phyloP scores from a whole-genome alignment of 129 eudicot species.

The Scalesia atractyloides region DNA sequence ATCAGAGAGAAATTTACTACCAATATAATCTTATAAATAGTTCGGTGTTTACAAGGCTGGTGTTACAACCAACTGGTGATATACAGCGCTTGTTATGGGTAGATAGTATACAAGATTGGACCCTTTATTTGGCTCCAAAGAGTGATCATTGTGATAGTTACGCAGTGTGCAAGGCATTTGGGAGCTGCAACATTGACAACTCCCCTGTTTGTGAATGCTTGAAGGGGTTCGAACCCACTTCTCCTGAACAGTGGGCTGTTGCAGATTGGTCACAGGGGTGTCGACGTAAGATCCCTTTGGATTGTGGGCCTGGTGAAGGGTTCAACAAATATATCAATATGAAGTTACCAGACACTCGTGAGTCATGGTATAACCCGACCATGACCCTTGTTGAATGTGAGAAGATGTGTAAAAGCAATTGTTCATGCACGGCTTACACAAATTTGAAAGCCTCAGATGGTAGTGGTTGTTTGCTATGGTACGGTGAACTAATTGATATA shows the following conservation, averaged over 20 bases:
- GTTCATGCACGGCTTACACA: too few relatives aligned
- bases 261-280: conserved; percentile 59
- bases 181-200: conserved; percentile 35
- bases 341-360: too few relatives aligned
- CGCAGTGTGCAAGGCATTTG: conserved; percentile 39
- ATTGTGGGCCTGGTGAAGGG: too few relatives aligned
- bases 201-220: conserved; percentile 43
- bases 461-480: background rate
- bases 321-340: too few relatives aligned
- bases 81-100: conserved; percentile 27
- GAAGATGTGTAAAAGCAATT: too few relatives aligned
- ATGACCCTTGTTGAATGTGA: too few relatives aligned
- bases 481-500: background rate
- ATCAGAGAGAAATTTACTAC: too few relatives aligned
- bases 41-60: conserved; percentile 18
- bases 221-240: conserved; percentile 37
- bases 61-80: conserved; percentile 17
- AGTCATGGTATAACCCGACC: too few relatives aligned
- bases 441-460: too few relatives aligned
- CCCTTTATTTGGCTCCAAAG: background rate
- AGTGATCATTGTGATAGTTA: conserved; percentile 35
- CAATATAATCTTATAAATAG: background rate
- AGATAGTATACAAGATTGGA: conserved; percentile 20
- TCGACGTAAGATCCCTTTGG: background rate
- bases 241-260: conserved; percentile 30